Evolutionary conservation across 495 filamentous ascomycete genomes (phyloP), one percentile per base, ranked within the genome.

Genomic region (Talaromyces nanjingensis): DNA sequence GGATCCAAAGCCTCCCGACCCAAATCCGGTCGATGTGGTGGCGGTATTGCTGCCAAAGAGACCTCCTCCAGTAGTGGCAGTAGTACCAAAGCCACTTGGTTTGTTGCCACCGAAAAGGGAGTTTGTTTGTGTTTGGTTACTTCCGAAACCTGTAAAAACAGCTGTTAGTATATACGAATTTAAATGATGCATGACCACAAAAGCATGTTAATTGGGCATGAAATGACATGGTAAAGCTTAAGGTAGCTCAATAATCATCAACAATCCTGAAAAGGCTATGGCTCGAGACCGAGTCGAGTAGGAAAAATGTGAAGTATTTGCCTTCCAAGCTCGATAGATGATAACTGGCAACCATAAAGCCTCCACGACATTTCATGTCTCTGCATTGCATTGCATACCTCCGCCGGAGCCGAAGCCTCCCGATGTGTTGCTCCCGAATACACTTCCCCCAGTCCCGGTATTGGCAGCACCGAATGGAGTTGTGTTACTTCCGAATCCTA

Each of bases 401-500:
- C 80, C 80, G 71, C 81, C 79, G 69, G 78, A 73, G 66, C 84
- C 84, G 68, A 87, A 86, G 70, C 81, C 80, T 68, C 80, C 73
- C 53, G 72, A 73, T 74, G 52, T 61, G 53, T 56, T 56, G 65
- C 65, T 70, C 34, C 81, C 82, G 65, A 83, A 79, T 24, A 77
- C 64, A 63, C 73, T 70, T 63, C 74, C 74, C 64, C 79, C 79
- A 64, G 73, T 77, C 65, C 74, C 74, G 54, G 70, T 73, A 68
- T 77, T 77, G 63, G 65, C 68, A 68, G 72, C 66, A 68, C 74
- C 74, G 67, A 76, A 77, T 27, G 72, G 68, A 55, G 74, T 71
- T 60, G 74, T 69, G 62, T 78, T 76, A 55, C 81, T 79, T 68
- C 84, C 84, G 79, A 86, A 86, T 76, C 83, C 84, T 86, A 81